Conservation (phyloP, 1,284 basidiomycete species). For the Pulchroboletus neoregius region DNA sequence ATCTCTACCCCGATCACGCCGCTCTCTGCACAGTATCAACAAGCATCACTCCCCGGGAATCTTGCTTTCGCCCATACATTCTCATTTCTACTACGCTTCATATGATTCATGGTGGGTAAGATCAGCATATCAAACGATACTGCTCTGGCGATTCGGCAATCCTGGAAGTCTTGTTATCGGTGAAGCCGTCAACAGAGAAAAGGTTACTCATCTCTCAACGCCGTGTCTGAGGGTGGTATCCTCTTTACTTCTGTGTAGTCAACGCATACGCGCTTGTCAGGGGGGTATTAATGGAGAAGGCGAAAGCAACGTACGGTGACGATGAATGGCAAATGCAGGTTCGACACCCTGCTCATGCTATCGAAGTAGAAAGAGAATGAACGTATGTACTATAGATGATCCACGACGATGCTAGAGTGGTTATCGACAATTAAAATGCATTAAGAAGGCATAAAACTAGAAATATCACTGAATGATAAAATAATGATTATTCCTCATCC, state of each 20-base stretch:
- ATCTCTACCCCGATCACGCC: not conserved
- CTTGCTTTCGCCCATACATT: not conserved
- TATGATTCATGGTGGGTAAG: constrained; percentile 1
- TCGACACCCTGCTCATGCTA: no score
- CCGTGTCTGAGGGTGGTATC: not conserved
- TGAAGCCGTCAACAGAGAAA: not conserved
- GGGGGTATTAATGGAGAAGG: no score
- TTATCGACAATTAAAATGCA: no score
- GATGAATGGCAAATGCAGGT: no score
- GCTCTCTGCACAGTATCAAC: not conserved
- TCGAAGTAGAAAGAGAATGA: no score
- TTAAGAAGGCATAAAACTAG: no score
- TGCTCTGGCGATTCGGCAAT: not conserved
- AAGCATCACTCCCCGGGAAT: not conserved
- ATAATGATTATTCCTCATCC: no score
- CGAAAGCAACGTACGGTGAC: no score
- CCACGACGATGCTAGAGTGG: no score
- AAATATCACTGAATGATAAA: no score
- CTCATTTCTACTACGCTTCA: not conserved
- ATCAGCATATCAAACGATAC: not conserved
- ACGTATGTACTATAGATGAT: no score
- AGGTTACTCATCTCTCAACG: not conserved
- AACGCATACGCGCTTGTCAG: constrained; percentile 1
- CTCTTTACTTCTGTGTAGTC: not conserved
- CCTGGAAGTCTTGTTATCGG: not conserved